Evolutionary conservation across 2,329 filamentous ascomycete species (phyloP).

Genomic region (Colletotrichum musicola): DNA sequence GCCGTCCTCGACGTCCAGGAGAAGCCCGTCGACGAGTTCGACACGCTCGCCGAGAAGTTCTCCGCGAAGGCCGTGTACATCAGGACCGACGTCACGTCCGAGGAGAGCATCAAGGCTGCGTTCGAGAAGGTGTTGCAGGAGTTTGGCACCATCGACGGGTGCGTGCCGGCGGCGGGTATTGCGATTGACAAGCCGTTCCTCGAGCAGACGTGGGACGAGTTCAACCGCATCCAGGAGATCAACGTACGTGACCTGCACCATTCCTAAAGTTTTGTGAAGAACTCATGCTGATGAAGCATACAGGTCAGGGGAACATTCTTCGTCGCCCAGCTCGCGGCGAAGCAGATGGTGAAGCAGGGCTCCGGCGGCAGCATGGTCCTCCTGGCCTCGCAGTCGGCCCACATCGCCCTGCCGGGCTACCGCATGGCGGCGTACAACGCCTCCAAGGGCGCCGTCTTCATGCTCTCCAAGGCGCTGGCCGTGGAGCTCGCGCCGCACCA

Average conservation of each 20-base stretch:
- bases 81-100: conserved; percentile 48
- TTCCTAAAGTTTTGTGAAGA: neutral
- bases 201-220: conserved; percentile 58
- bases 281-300: neutral
- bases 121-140: conserved; percentile 43
- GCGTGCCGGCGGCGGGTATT: conserved; percentile 53
- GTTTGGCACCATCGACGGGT: conserved; percentile 47
- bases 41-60: conserved; percentile 32
- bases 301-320: conserved; percentile 58
- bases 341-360: conserved; percentile 55
- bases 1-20: conserved; percentile 51
- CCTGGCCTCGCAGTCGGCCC: conserved; percentile 53
- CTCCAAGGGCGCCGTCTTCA: conserved; percentile 56
- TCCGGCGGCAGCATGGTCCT: conserved; percentile 55
- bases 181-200: conserved; percentile 59
- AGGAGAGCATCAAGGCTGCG: conserved; percentile 45
- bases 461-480: conserved; percentile 54
- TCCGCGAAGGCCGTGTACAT: conserved; percentile 35
- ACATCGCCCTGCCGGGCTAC: conserved; percentile 52
- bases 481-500: conserved; percentile 53
- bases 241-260: conserved; percentile 48
- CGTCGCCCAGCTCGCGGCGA: conserved; percentile 52
- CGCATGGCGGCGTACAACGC: conserved; percentile 58
- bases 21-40: conserved; percentile 48
- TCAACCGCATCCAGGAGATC: conserved; percentile 54